Conservation (phyloP, 2,329 filamentous ascomycete genomes). For the Colletotrichum sp. region DNA sequence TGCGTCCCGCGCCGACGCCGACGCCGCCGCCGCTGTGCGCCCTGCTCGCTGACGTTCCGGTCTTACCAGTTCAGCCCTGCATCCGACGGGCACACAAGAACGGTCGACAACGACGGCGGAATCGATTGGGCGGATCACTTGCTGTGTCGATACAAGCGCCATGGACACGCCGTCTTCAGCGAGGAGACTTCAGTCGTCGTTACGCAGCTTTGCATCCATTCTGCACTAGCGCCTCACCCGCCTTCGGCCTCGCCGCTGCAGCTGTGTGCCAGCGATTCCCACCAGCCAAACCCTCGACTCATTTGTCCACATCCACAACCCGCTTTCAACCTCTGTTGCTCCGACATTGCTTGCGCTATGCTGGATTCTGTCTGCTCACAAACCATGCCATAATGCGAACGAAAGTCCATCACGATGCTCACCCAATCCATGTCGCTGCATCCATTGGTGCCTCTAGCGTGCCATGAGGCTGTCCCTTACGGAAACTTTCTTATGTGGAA, state of each 20-base stretch:
- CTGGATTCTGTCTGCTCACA: not conserved
- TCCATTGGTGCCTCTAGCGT: not conserved
- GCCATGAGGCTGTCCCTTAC: not conserved
- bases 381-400: not conserved
- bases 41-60: not conserved
- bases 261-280: not conserved
- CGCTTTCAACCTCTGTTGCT: not conserved
- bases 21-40: not conserved
- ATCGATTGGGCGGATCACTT: not conserved
- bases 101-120: not conserved
- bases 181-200: not conserved
- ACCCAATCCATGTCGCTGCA: not conserved
- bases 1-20: not conserved
- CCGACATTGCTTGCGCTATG: not conserved
- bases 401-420: not conserved
- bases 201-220: not conserved
- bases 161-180: not conserved
- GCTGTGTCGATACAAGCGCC: not conserved
- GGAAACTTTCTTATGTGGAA: not conserved
- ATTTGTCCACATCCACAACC: not conserved
- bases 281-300: not conserved
- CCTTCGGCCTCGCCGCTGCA: constrained; percentile 14
- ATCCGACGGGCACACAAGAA: not conserved
- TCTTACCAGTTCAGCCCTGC: not conserved
- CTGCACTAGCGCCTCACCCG: not conserved